A percentile compares a stretch with the other conserved stretches of the same genome.
phyloP scores from a whole-genome alignment of 2,329 filamentous ascomycete species.

The Colletotrichum lupini region DNA sequence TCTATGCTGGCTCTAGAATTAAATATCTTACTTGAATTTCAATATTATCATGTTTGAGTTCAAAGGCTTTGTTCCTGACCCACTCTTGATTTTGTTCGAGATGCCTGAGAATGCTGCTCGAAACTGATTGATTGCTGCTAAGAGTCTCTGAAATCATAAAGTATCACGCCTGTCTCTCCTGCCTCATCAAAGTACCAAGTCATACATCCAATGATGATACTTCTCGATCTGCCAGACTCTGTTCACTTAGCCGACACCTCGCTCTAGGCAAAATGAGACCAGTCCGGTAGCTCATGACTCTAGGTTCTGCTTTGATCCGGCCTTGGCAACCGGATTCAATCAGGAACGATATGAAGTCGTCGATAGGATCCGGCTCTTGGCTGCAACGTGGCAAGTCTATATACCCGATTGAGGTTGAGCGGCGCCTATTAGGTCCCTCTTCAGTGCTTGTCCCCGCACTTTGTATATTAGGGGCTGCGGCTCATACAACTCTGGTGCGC shows the following conservation, averaged over 20 bases:
- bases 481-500: not conserved
- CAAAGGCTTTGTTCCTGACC: too few species aligned
- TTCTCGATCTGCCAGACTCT: not conserved
- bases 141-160: too few species aligned
- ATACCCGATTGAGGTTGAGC: not conserved
- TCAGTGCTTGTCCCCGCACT: conserved; percentile 1
- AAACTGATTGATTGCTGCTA: too few species aligned
- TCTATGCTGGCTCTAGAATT: too few species aligned
- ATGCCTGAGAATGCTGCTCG: too few species aligned
- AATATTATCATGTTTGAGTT: too few species aligned
- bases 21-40: too few species aligned
- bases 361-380: not conserved
- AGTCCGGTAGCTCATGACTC: not conserved
- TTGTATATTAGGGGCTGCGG: not conserved
- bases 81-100: too few species aligned
- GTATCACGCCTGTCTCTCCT: too few species aligned
- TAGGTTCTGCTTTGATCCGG: not conserved
- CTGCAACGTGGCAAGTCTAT: not conserved
- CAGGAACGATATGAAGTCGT: not conserved
- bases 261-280: not conserved
- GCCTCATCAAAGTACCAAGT: too few species aligned
- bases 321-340: not conserved
- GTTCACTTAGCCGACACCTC: not conserved
- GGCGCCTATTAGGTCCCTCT: not conserved
- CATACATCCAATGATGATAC: too few species aligned